A percentile compares a stretch with the other conserved stretches of the same genome.
phyloP scores from a whole-genome alignment of 805 yeast genomes.

The Cyberlindnera mississippiensis region DNA sequence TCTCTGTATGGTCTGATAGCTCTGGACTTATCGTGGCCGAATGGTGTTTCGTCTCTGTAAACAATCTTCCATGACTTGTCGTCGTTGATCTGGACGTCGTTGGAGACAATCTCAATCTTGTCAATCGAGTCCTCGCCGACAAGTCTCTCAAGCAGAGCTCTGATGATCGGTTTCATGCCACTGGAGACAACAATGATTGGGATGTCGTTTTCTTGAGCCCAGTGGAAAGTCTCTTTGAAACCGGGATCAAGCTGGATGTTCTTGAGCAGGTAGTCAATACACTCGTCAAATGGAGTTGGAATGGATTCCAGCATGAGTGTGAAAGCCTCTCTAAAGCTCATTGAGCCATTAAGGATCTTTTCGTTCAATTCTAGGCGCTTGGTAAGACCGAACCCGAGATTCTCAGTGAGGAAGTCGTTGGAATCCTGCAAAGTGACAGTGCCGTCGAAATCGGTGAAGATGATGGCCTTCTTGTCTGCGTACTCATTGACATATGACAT shows the following conservation, averaged over 20 bases:
- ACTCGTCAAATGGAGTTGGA: slow-evolving; percentile 71
- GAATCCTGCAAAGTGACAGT: slow-evolving; percentile 95
- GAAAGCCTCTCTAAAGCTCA: slow-evolving; percentile 79
- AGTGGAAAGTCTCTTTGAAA: slow-evolving; percentile 72
- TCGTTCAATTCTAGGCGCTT: slow-evolving; percentile 66
- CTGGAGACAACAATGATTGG: slow-evolving; percentile 87
- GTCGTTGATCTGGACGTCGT: slow-evolving; percentile 56
- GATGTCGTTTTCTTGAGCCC: slow-evolving; percentile 66
- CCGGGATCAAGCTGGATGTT: slow-evolving; percentile 86
- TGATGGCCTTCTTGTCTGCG: slow-evolving; percentile 55
- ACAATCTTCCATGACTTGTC: slow-evolving; percentile 77
- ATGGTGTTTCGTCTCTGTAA: slow-evolving; percentile 78
- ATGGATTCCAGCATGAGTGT: slow-evolving; percentile 78
- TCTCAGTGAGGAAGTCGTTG: slow-evolving; percentile 87
- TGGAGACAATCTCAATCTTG: slow-evolving; percentile 76
- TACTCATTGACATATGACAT: slow-evolving; percentile 26
- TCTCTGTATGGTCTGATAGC: slow-evolving; percentile 54
- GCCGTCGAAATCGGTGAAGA: slow-evolving; percentile 98
- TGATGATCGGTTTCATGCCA: slow-evolving; percentile 92
- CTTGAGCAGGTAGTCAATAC: slow-evolving; percentile 64
- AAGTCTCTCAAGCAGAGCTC: slow-evolving; percentile 65
- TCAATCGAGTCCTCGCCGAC: slow-evolving; percentile 74
- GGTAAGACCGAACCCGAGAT: slow-evolving; percentile 76
- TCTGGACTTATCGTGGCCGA: slow-evolving; percentile 93
- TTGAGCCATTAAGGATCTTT: slow-evolving; percentile 63